Percentiles rank a stretch among this genome's conserved stretches.
phyloP scores from a whole-genome alignment of 352 stramenopile species.

The Phytophthora aleatoria region DNA sequence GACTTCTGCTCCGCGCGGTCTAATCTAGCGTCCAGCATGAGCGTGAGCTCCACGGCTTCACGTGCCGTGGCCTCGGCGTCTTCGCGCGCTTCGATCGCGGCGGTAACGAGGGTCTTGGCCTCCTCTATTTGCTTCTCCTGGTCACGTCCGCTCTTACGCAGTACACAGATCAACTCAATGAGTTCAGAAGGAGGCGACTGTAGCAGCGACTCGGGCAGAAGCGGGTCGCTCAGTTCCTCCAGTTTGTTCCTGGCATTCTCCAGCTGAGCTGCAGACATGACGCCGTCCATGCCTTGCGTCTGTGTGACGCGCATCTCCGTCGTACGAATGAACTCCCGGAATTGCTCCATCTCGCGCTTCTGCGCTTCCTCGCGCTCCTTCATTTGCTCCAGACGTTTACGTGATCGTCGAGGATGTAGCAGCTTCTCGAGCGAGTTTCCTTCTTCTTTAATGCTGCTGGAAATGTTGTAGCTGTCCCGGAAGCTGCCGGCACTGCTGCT shows the following conservation, averaged over 20 bases:
- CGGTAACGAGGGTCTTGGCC: slow-evolving; percentile 72
- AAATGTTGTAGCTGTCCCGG: slow-evolving; percentile 45
- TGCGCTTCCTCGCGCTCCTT: slow-evolving; percentile 76
- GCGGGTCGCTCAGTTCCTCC: slow-evolving; percentile 50
- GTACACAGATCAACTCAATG: slow-evolving; percentile 68
- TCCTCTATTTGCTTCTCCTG: slow-evolving; percentile 80
- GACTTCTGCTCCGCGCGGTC: slow-evolving; percentile 52
- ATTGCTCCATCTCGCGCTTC: slow-evolving; percentile 87
- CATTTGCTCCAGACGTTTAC: slow-evolving; percentile 63
- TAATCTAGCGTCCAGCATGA: slow-evolving; percentile 75
- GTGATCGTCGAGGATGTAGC: slow-evolving; percentile 74
- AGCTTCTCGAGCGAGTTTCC: slow-evolving; percentile 75
- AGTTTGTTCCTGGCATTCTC: slow-evolving; percentile 39
- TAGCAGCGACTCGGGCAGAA: slow-evolving; percentile 60
- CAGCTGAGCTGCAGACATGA: slow-evolving; percentile 25
- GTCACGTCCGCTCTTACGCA: slow-evolving; percentile 71
- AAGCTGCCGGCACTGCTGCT: slow-evolving; percentile 34
- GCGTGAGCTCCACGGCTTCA: slow-evolving; percentile 74
- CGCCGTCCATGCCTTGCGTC: slow-evolving; percentile 19
- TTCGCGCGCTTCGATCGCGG: slow-evolving; percentile 79
- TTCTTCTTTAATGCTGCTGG: slow-evolving; percentile 42
- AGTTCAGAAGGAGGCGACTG: slow-evolving; percentile 59
- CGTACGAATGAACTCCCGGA: slow-evolving; percentile 81
- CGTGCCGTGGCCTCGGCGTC: slow-evolving; percentile 70
- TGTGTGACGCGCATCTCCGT: slow-evolving; percentile 53